Base-by-base conservation (phyloP, 2,329 filamentous ascomycete genomes). In the Pseudogymnoascus sp. region DNA sequence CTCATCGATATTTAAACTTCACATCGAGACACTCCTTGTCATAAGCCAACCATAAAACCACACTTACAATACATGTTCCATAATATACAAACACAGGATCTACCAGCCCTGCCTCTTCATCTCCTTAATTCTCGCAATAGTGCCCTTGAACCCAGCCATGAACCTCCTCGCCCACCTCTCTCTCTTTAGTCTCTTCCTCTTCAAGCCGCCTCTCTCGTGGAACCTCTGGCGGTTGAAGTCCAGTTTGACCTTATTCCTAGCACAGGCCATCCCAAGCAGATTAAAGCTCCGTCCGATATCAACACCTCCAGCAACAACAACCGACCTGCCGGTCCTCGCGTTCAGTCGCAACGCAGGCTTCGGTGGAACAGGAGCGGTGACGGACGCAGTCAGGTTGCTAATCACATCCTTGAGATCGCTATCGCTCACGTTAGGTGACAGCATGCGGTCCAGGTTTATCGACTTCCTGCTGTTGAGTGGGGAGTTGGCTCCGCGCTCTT, bases 61-160 rank as follows among this genome's bases (percentile, higher is more conserved):
- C 50, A 56, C 50, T 28, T 56, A 56, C 25, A 56, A 56, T 56
- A 56, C 50, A 56, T 56, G 28, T 56, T 62, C 47, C 47, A 35
- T 60, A 63, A 61, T 60, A 53, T 63, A 63, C 61, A 63, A 44
- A 47, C 42, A 44, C 50, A 25, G 50, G 35, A 59, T 61, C 66
- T 79, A 95, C 90, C 91, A 94, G 2, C 91, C 91, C 76, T 94
- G 90, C 72, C 79, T 83, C 69, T 84, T 88, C 77, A 95, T 79
- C 73, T 89, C 82, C 71, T 82, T 78, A 5, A 91, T 89, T 67
- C 89, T 79, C 42, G 70, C 73, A 6, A 90, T 82, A 10, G 85
- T 83, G 4, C 81, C 81, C 73, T 78, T 80, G 75, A 94, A 92
- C 3, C 86, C 87, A 33, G 74, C 73, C 79, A 84, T 86, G 76